Evolutionary conservation across 2,329 filamentous ascomycete species (phyloP), one percentile per base, ranked within the genome.

Genomic region (Chaetomiaceae sp.): DNA sequence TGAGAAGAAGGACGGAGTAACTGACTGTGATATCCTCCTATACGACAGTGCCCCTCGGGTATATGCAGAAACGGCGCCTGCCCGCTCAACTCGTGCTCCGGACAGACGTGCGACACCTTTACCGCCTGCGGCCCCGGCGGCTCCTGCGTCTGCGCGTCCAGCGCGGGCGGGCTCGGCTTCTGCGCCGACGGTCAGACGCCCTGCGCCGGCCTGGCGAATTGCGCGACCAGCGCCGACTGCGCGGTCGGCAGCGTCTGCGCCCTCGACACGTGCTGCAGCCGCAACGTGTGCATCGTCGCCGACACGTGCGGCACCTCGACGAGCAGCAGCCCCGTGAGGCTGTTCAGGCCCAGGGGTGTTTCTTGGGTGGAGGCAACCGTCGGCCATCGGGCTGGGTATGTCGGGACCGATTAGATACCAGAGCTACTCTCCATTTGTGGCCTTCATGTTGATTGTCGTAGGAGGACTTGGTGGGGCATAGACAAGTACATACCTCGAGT

Each of bases 11-110:
- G n/a, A 17, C 12, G 6, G 5, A 35, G 33, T 35, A 35, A 16
- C 33, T 35, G 33, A 35, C 33, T 3, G 17, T 16, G n/a, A 16
- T 16, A 35, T 17, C 20, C 17, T 20, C 20, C 16, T n/a, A n/a
- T n/a, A n/a, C 35, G 12, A n/a, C 33, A 51, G 50, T 56, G 54
- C 42, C 40, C 41, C 3, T 42, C 54, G 5, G 48, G 54, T 27
- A 9, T n/a, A 3, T 56, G 54, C 48, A 50, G 41, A 30, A 54
- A 56, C 51, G 54, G 54, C 37, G 51, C 54, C 48, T 57, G 55
- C 52, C 35, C 49, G 20, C 25, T 50, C 41, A 42, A 48, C 49
- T 48, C 46, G 6, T 57, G 55, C 49, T 48, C 52, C 20, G 55
- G 52, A 31, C 35, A 55, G 46, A 50, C 45, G 14, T 57, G 55